Evolutionary conservation across 176 grass and related monocot genomes (phyloP).

Genomic region (Paspalum vaginatum): DNA sequence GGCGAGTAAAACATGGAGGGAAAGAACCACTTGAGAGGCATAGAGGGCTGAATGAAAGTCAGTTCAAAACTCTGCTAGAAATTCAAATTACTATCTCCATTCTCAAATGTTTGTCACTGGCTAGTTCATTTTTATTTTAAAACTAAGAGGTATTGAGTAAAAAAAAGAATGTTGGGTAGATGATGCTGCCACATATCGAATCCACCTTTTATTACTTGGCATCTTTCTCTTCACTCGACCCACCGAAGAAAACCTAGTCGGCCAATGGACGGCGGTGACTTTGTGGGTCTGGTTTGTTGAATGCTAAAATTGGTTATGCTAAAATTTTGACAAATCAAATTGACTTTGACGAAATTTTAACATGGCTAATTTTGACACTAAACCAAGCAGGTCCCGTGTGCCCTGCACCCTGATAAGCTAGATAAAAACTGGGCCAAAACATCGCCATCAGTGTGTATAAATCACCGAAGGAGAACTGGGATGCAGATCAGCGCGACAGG

Average conservation of each 20-base stretch:
- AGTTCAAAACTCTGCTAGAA: too few species aligned
- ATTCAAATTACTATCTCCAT: too few species aligned
- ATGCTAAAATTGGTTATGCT: too few species aligned
- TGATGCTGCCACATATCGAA: not conserved
- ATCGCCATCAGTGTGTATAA: constrained; percentile 19
- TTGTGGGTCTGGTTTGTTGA: too few species aligned
- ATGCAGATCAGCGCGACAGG: not conserved
- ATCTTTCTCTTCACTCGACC: not conserved
- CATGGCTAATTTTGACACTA: too few species aligned
- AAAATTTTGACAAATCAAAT: too few species aligned
- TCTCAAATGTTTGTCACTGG: too few species aligned
- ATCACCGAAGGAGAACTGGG: not conserved
- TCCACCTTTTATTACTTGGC: not conserved
- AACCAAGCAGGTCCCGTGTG: too few species aligned
- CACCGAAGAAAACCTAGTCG: not conserved
- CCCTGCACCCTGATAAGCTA: not conserved
- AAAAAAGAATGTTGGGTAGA: not conserved
- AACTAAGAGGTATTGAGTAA: too few species aligned
- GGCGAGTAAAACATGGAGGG: not conserved
- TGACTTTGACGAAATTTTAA: too few species aligned
- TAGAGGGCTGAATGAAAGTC: too few species aligned
- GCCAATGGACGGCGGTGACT: not conserved
- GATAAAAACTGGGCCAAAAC: constrained; percentile 7
- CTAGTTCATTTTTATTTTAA: too few species aligned
- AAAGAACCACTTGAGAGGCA: not conserved